Conservation (phyloP, 2,329 filamentous ascomycete species). For the Lachnellula subtilissima region DNA sequence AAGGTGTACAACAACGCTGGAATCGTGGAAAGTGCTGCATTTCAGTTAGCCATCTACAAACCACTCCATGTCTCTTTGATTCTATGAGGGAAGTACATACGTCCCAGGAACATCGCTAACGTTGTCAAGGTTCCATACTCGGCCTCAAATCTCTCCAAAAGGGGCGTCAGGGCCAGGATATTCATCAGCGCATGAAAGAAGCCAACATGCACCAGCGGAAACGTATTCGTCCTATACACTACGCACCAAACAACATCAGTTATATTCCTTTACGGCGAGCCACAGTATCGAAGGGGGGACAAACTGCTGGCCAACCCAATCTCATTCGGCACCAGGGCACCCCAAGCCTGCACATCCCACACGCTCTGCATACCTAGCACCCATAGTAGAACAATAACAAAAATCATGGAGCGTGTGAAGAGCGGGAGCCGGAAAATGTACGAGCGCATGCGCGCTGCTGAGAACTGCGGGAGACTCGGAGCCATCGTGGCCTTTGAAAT, state of each 20-base stretch:
- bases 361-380: constrained; percentile 61
- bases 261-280: neutral
- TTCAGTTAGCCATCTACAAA: constrained; percentile 10
- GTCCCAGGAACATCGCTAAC: constrained; percentile 83
- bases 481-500: constrained; percentile 19
- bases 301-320: constrained; percentile 66
- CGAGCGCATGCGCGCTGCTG: constrained; percentile 67
- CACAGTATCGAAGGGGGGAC: constrained; percentile 31
- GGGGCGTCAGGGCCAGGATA: constrained; percentile 72
- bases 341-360: constrained; percentile 73
- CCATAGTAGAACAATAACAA: constrained; percentile 66
- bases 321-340: constrained; percentile 71
- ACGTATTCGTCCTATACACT: constrained; percentile 94
- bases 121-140: constrained; percentile 88
- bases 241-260: constrained; percentile 10
- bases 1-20: constrained; percentile 78
- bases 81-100: constrained; percentile 49
- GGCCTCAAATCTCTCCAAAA: constrained; percentile 88
- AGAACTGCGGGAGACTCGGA: constrained; percentile 48
- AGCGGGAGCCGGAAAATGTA: constrained; percentile 83
- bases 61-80: neutral
- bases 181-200: constrained; percentile 80
- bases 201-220: constrained; percentile 77
- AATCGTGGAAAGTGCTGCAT: constrained; percentile 67
- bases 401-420: constrained; percentile 69